phyloP scores from a whole-genome alignment of 495 filamentous ascomycete species.

The Astrothelium macrocarpum region DNA sequence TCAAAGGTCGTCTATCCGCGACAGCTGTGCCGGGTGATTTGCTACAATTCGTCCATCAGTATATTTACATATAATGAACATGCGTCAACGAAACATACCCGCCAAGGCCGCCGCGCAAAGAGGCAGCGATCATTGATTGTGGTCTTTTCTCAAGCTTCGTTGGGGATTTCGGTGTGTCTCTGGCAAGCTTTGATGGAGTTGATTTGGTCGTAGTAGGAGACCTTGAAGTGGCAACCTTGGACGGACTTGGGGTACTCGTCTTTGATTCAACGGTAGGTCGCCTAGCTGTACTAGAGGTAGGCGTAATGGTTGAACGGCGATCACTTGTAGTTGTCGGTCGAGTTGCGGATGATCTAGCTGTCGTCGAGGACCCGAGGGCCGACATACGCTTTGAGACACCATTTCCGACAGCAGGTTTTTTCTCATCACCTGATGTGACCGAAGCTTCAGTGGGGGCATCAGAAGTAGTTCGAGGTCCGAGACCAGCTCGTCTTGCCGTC shows the following conservation, averaged over 20 bases:
- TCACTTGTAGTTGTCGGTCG: not conserved
- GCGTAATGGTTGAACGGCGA: not conserved
- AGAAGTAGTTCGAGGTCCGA: not conserved
- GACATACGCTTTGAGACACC: constrained; percentile 3
- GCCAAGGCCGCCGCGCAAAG: not conserved
- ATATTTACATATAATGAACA: not conserved
- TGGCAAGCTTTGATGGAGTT: not conserved
- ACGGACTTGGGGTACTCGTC: not conserved
- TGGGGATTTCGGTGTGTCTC: not conserved
- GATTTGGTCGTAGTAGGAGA: not conserved
- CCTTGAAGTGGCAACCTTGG: not conserved
- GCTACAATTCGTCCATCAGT: not conserved
- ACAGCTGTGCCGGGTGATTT: not conserved
- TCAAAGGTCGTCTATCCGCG: not conserved
- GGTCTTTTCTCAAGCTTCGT: constrained; percentile 4
- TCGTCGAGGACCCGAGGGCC: not conserved
- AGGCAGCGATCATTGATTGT: not conserved
- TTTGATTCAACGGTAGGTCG: not conserved
- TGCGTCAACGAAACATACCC: not conserved
- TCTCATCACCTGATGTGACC: constrained; percentile 1
- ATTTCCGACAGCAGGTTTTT: not conserved
- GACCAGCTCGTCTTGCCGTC: not conserved
- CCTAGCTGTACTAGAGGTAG: not conserved
- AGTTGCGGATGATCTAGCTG: not conserved
- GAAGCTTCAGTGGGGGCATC: not conserved